A percentile compares a stretch with the other conserved stretches of the same genome.
Evolutionary conservation across 208 protist species (phyloP).

Genomic region (Leishmania martiniquensis): DNA sequence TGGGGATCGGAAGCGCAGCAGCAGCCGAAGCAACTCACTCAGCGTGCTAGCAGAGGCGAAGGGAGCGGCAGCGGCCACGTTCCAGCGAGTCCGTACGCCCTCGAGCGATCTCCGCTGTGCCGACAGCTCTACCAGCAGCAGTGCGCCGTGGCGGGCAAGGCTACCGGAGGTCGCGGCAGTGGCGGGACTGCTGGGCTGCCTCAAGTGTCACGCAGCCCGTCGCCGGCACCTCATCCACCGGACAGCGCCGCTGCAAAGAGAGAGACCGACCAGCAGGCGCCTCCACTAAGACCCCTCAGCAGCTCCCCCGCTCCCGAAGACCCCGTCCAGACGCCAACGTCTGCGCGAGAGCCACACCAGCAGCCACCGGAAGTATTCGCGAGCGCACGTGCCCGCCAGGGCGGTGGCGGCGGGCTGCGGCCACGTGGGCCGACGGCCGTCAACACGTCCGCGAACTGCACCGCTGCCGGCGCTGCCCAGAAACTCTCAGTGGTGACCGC

Average conservation of each 20-base stretch:
- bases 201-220: background rate
- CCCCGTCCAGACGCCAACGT: background rate
- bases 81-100: background rate
- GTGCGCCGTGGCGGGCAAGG: background rate
- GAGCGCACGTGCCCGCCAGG: background rate
- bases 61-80: background rate
- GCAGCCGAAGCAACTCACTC: background rate
- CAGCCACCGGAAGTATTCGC: background rate
- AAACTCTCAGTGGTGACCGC: background rate
- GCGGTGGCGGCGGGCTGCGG: background rate
- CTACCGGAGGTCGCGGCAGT: background rate
- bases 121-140: background rate
- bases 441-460: background rate
- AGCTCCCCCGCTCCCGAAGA: background rate
- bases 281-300: background rate
- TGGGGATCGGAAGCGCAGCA: background rate
- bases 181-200: background rate
- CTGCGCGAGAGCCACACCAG: background rate
- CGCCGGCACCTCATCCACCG: constrained; percentile 1
- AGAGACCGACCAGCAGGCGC: background rate
- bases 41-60: background rate
- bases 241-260: background rate
- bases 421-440: background rate
- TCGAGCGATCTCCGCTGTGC: background rate
- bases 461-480: background rate